Conservation (phyloP, 139 green algal genomes). For the Dunaliella sp. region DNA sequence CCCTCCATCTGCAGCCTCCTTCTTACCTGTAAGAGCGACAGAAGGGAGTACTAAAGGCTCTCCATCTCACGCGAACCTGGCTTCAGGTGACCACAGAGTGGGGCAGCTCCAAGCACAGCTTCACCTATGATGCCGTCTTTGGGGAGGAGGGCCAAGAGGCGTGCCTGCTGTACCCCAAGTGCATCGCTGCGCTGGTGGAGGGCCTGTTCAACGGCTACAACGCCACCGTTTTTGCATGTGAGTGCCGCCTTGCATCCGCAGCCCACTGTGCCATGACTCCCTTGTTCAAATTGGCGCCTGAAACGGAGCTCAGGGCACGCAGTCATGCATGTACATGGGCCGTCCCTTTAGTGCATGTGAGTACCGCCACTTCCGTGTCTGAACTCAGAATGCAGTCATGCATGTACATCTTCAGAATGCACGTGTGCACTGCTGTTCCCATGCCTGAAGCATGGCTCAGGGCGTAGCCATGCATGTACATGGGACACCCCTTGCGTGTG, state of each 20-base stretch:
- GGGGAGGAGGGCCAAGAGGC: slow-evolving; percentile 45
- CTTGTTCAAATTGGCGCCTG: too few species aligned
- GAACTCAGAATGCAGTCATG: too few species aligned
- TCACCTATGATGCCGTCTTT: slow-evolving; percentile 86
- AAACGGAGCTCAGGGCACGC: too few species aligned
- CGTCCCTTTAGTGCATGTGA: too few species aligned
- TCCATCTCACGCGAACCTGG: not conserved
- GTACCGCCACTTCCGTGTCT: too few species aligned
- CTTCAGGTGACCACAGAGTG: slow-evolving; percentile 49
- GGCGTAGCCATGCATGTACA: too few species aligned
- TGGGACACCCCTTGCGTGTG: too few species aligned
- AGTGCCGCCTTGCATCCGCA: not conserved
- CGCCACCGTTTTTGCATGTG: slow-evolving; percentile 79
- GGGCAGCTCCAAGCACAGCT: slow-evolving; percentile 45
- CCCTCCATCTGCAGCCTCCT: not conserved
- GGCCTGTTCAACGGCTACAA: slow-evolving; percentile 92
- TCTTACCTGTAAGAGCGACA: not conserved
- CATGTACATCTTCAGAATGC: too few species aligned
- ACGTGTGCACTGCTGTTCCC: too few species aligned
- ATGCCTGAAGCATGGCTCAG: too few species aligned
- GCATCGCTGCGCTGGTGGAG: slow-evolving; percentile 78
- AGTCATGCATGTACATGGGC: too few species aligned
- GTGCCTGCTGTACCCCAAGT: slow-evolving; percentile 63
- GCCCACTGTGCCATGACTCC: too few species aligned
- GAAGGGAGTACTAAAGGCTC: not conserved